These are phyloP conservation scores for Apophysomyces ossiformis DNA, from an alignment of 371 early-diverging fungal species.

Conservation along the genomic window DNA sequence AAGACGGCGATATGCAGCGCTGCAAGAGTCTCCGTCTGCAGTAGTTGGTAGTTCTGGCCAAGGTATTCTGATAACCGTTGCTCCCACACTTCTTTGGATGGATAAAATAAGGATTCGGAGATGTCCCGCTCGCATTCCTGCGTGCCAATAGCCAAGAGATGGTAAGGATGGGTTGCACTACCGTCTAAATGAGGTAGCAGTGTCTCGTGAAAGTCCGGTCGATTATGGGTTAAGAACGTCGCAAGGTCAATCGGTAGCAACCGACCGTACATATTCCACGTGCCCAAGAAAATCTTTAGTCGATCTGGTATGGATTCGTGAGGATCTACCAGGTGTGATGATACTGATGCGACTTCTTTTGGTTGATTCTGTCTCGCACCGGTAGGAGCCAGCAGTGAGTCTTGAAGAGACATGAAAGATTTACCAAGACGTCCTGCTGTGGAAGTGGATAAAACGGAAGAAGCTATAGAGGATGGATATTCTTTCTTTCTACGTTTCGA, in stretches of 20 bases:
- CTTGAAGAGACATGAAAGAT: slow-evolving; percentile 1
- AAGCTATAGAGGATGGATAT: background rate
- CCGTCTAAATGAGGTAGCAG: slow-evolving; percentile 21
- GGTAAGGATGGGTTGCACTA: slow-evolving; percentile 52
- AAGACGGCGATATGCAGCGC: slow-evolving; percentile 75
- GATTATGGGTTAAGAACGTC: slow-evolving; percentile 32
- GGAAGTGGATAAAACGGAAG: slow-evolving; percentile 4
- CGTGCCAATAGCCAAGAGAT: slow-evolving; percentile 71
- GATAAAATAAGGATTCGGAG: slow-evolving; percentile 62
- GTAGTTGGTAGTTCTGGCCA: slow-evolving; percentile 54
- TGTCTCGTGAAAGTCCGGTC: slow-evolving; percentile 17
- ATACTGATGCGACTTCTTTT: background rate
- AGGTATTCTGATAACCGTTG: slow-evolving; percentile 47
- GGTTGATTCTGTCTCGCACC: background rate
- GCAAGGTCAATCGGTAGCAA: slow-evolving; percentile 46
- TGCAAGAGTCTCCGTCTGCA: slow-evolving; percentile 67
- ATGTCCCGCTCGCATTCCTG: slow-evolving; percentile 79
- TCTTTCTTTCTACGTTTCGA: slow-evolving; percentile 1
- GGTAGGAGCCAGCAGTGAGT: background rate
- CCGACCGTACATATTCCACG: slow-evolving; percentile 82
- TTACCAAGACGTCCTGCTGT: slow-evolving; percentile 3
- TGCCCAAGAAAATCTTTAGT: slow-evolving; percentile 69
- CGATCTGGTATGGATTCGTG: slow-evolving; percentile 22
- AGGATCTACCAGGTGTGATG: slow-evolving; percentile 9
- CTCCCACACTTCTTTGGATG: slow-evolving; percentile 71